Evolutionary conservation across 2,329 filamentous ascomycete species (phyloP), one percentile per base, ranked within the genome.

Genomic region (Teratosphaeria destructans): DNA sequence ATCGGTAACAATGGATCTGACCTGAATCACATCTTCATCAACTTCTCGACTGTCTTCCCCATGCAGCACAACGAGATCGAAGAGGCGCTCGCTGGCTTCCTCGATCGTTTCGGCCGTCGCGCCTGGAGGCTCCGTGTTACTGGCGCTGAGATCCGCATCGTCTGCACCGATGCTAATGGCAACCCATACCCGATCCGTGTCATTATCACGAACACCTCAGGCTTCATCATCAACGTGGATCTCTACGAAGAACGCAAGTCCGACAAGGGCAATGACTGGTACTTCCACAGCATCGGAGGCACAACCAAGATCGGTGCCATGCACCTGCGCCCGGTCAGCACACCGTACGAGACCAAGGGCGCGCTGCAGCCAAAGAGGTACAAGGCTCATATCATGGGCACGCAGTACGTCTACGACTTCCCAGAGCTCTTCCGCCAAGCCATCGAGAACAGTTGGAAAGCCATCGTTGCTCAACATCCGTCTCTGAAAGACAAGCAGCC

Each of bases 1-100:
- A 95, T 96, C 72, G 94, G 94, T 72, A 96, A 96, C 82, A 97
- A 96, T 80, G 95, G 95, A 79, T 96, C 94, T 57, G 94, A 99
- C 81, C 83, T 99, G 72, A 99, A 99, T 82, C 94, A 99, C 79
- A 94, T 99, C 82, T 99, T 99, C 81, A 94, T 99, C 82, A 97
- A 99, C 83, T 99, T 99, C 80, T 94, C 90, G 0, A 90, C 92
- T 10, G 89, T 96, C 61, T 97, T 99, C 85, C 90, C 91, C 73
- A 85, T 99, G 55, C 82, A 90, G 70, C 92, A 94, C 3, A 79
- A 85, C 61, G 90, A 96, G 78, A 90, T 99, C 16, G 91, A 97
- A 78, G 85, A 95, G 75, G 93, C 90, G 34, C 85, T 99, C 27
- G 90, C 88, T 71, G 92, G 92, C 59, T 99, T 99, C 85, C 80